Percentiles rank a stretch among this genome's conserved stretches.
phyloP scores from a whole-genome alignment of 306 rosid species.

The barrel medic (Medicago truncatula) region MtrunA17r5.0-ANR NC_053043.1:37560001-37560500 shows the following conservation, averaged over 20 bases:
- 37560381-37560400: background rate
- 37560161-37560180: background rate
- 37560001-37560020: too few relatives aligned
- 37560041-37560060: background rate
- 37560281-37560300: conserved; percentile 19
- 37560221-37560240: background rate
- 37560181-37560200: background rate
- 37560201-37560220: background rate
- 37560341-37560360: conserved; percentile 24
- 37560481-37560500: background rate
- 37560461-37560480: background rate
- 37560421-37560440: conserved; percentile 22
- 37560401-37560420: background rate
- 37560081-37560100: too few relatives aligned
- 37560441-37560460: background rate
- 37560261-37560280: conserved; percentile 22
- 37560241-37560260: background rate
- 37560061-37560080: background rate
- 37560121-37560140: too few relatives aligned
- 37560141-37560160: background rate
- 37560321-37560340: conserved; percentile 28
- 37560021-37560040: too few relatives aligned
- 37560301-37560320: conserved; percentile 43
- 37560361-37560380: conserved; percentile 24
- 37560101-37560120: background rate